A percentile compares a stretch with the other conserved stretches of the same genome.
Evolutionary conservation across 108 stramenopile genomes (phyloP).

Genomic region (Parmales sp.): DNA sequence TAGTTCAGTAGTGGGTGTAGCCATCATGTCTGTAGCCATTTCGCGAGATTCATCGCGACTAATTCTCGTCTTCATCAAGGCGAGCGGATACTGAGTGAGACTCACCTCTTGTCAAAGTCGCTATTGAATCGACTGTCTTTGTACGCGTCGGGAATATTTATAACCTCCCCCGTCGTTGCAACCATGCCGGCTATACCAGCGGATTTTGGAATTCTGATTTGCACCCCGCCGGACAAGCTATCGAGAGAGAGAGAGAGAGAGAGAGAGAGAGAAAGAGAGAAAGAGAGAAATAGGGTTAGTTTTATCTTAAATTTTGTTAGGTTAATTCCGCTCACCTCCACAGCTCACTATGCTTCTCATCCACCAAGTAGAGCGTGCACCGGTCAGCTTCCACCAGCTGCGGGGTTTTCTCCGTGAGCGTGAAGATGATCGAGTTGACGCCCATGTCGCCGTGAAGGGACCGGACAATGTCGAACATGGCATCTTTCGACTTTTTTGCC

Average conservation of each 20-base stretch:
- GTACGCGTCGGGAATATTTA: constrained; percentile 2
- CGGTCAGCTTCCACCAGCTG: constrained; percentile 31
- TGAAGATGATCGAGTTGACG: constrained; percentile 30
- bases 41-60: too few relatives aligned
- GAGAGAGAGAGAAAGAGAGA: too few relatives aligned
- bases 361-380: constrained; percentile 27
- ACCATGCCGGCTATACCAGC: neutral
- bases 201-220: neutral
- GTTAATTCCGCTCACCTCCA: too few relatives aligned
- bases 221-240: neutral
- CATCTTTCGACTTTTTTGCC: neutral
- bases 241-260: too few relatives aligned
- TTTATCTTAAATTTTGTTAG: too few relatives aligned
- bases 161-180: neutral
- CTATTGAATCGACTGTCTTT: neutral
- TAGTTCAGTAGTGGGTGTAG: too few relatives aligned
- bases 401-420: constrained; percentile 24
- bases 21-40: too few relatives aligned
- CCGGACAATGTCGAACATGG: constrained; percentile 26
- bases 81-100: too few relatives aligned
- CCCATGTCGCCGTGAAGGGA: constrained; percentile 32
- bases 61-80: too few relatives aligned
- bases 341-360: constrained; percentile 24
- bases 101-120: neutral
- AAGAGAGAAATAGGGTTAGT: too few relatives aligned